Evolutionary conservation across 2,329 filamentous ascomycete species (phyloP).

Genomic region (Rugonectria rugulosa): DNA sequence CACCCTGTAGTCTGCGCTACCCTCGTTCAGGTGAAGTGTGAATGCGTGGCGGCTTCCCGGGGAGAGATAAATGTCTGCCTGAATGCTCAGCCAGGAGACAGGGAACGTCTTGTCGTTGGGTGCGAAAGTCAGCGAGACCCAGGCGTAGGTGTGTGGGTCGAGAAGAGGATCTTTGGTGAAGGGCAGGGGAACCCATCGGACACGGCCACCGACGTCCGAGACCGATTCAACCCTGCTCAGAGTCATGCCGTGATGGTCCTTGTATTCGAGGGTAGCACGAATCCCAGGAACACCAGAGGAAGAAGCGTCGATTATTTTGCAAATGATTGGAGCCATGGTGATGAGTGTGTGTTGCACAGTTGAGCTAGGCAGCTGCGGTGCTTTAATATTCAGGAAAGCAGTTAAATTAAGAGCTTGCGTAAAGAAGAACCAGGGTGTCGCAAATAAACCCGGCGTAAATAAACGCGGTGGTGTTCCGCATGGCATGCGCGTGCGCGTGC

Average conservation of each 20-base stretch:
- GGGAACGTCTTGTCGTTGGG: not conserved
- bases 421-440: not conserved
- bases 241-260: not conserved
- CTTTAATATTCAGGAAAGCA: not conserved
- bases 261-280: not conserved
- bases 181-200: not conserved
- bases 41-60: not conserved
- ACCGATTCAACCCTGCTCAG: not conserved
- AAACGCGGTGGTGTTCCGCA: not conserved
- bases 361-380: not conserved
- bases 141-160: not conserved
- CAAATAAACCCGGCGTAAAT: not conserved
- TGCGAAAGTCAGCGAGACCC: not conserved
- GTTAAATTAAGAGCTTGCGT: not conserved
- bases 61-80: not conserved
- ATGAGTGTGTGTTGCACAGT: not conserved
- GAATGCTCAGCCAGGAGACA: not conserved
- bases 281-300: not conserved
- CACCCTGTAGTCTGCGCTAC: not conserved
- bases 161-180: not conserved
- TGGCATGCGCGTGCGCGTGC: not conserved
- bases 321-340: not conserved
- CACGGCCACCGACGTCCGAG: not conserved
- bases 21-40: not conserved
- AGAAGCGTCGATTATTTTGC: not conserved